A percentile compares a stretch with the other conserved stretches of the same genome.
Evolutionary conservation across 129 eudicot genomes (phyloP).

Genomic region (Escallonia herrerae): DNA sequence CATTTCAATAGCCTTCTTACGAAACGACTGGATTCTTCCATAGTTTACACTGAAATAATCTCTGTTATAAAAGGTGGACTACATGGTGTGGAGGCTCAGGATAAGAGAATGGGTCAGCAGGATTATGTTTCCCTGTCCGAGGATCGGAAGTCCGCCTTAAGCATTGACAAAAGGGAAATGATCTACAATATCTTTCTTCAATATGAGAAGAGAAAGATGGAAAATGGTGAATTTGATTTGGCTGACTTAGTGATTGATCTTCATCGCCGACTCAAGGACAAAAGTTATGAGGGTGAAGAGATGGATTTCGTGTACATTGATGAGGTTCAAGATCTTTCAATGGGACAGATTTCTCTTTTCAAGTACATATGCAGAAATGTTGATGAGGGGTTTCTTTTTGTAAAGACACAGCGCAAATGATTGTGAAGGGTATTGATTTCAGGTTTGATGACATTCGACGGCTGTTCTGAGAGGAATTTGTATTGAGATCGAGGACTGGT

Average conservation of each 20-base stretch:
- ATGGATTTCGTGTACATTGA: conserved; percentile 76
- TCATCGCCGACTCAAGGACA: conserved; percentile 44
- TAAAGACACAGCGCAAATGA: conserved; percentile 82
- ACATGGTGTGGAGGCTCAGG: conserved; percentile 20
- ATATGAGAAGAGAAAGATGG: conserved; percentile 60
- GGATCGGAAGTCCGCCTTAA: conserved; percentile 37
- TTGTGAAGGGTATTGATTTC: conserved; percentile 77
- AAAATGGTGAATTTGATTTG: conserved; percentile 59
- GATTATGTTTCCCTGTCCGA: conserved; percentile 50
- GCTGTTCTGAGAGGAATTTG: conserved; percentile 50
- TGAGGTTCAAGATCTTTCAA: conserved; percentile 79
- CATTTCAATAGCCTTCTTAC: conserved; percentile 46
- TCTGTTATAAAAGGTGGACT: conserved; percentile 72
- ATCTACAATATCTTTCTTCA: conserved; percentile 41
- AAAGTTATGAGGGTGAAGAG: conserved; percentile 35
- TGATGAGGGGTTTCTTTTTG: conserved; percentile 71
- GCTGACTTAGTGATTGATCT: conserved; percentile 76
- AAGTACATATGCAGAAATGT: conserved; percentile 63
- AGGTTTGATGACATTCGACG: conserved; percentile 64
- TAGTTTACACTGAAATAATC: conserved; percentile 70
- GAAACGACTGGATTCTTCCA: conserved; percentile 50
- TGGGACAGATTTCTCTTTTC: conserved; percentile 69
- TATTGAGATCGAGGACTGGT: conserved; percentile 38
- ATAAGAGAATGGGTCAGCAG: conserved; percentile 20
- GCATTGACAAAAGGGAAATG: conserved; percentile 29